Base-by-base conservation (phyloP, 2,329 filamentous ascomycete genomes). In the Geosmithia morbida region DNA sequence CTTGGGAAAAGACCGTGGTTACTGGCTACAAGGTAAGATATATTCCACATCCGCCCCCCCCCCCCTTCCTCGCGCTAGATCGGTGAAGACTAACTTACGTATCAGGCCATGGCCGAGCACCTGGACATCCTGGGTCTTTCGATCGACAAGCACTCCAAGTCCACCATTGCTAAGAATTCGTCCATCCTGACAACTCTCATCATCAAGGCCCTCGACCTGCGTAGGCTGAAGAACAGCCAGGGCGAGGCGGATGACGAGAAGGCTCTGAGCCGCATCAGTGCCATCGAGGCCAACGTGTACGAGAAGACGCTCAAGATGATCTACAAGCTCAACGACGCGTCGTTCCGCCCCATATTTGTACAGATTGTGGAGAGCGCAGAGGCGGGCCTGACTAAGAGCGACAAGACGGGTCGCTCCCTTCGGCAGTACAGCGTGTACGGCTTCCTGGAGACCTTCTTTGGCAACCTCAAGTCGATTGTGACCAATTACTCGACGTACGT, bases 241-340 rank as follows among this genome's bases (percentile, higher is more conserved):
- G 61, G 69, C 16, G 43, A 46, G 16, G 29, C 17, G 20, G 61
- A 59, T 48, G 65, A 71, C 33, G 61, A 69, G 41, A 57, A n/a
- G n/a, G n/a, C 52, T 37, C 58, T 70, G 16, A 64, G 72, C 14
- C 66, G 74, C 43, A 61, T 85, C 6, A 63, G 70, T 18, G 68
- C 72, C 41, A 69, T 87, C 13, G 87, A 94, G 59, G 66, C 68
- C 2, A 68, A 71, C 11, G 58, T 86, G 53, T 83, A 87, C 59
- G 76, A 83, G 10, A 79, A 84, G 13, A 78, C 82, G 0, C 76
- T 98, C 50, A 85, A 87, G 63, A 92, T 96, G 81, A 85, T 95
- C 47, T 87, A 94, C 70, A 97, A 97, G 70, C 77, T 98, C 51
- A 97, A 96, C 65, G 92, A 98, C 60, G 82, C 85, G 1, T 80